Base-by-base conservation (phyloP, 352 stramenopile genomes). In the Peronospora destructor region DNA sequence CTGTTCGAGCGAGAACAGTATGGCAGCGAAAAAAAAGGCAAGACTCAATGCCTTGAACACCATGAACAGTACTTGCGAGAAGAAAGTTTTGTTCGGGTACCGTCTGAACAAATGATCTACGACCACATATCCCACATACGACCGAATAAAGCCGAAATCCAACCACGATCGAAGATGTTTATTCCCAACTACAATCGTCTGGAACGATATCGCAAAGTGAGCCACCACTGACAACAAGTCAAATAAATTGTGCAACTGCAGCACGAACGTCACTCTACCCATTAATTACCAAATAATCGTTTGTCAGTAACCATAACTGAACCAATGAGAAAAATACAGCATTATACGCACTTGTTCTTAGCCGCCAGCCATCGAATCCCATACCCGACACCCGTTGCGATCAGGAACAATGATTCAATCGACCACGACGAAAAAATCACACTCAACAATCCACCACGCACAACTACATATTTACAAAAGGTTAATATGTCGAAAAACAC, bases 91-190 rank as follows among this genome's bases (percentile, higher is more conserved):
- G 73, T 87, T 71, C 53, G 68, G 64, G 56, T 85, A 88, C 1
- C 65, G 68, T 26, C 61, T 47, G 50, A 91, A 91, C 17, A 94
- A 60, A 30, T 81, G 64, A 49, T 81, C 65, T 16, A 94, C 63
- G 3, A 94, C 81, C 47, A 87, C 68, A 46, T 92, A 92, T 14
- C 82, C 59, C n/a, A 91, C 76, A 59, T 94, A 94, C 5, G 77
- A 78, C 21, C 84, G 81, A 25, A 94, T 45, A 42, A 94, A 94
- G 23, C 80, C 84, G 55, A 94, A 86, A 65, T 91, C 80, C 44
- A 94, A 66, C 84, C 84, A 94, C 42, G 84, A 94, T 16, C 79
- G 76, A 5, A 68, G 62, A 8, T 66, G 60, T 36, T 76, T 70
- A 19, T 61, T 72, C 37, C 69, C 67, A 8, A 73, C 67, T 1